These are phyloP conservation scores for Zymoseptoria tritici DNA, from an alignment of 2,329 filamentous ascomycete genomes.

Conservation along the genomic window DNA sequence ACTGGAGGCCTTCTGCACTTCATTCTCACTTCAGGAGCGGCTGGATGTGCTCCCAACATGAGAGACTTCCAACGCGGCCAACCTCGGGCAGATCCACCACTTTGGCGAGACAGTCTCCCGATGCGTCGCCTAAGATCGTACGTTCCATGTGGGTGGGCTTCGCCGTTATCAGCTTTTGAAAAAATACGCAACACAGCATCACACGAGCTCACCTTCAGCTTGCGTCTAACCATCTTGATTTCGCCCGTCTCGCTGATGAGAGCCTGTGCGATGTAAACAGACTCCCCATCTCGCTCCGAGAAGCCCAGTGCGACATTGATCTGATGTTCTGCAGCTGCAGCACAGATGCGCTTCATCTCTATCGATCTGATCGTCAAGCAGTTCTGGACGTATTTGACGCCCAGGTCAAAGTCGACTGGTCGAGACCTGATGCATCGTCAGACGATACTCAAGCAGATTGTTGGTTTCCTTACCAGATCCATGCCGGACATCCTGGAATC, in stretches of 20 bases:
- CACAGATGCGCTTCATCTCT: conserved; percentile 40
- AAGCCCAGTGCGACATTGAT: conserved; percentile 36
- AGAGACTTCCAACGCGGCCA: conserved; percentile 30
- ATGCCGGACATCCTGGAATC: conserved; percentile 38
- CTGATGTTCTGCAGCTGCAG: conserved; percentile 25
- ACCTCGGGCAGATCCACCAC: conserved; percentile 28
- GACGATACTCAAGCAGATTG: background rate
- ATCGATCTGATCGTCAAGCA: conserved; percentile 34
- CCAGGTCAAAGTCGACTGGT: conserved; percentile 36
- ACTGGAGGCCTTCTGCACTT: too few relatives aligned
- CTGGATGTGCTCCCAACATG: conserved; percentile 38
- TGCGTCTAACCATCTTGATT: conserved; percentile 33
- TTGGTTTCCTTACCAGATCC: conserved; percentile 37
- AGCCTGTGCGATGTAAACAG: conserved; percentile 37
- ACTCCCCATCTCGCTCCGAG: conserved; percentile 33
- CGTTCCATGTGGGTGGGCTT: conserved; percentile 38
- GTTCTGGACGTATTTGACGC: conserved; percentile 38
- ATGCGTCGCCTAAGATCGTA: conserved; percentile 37
- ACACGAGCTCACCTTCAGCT: conserved; percentile 28
- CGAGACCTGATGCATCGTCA: conserved; percentile 26
- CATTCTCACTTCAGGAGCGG: conserved; percentile 33
- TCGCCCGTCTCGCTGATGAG: conserved; percentile 30
- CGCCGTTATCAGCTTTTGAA: background rate
- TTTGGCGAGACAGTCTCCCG: conserved; percentile 28
- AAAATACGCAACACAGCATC: background rate